phyloP scores from a whole-genome alignment of 805 yeast species.

The Candida broadrunensis region DNA sequence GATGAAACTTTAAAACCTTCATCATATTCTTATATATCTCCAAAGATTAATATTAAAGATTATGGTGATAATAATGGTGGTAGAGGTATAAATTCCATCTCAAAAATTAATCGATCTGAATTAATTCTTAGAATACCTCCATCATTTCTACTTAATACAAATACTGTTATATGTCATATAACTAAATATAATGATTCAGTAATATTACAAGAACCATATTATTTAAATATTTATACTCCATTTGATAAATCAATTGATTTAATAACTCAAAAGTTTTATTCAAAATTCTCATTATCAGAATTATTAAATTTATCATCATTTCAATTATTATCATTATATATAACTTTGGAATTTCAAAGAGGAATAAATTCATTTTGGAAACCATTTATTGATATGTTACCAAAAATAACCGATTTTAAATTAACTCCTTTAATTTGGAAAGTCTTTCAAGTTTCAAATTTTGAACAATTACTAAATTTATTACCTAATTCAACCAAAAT shows the following conservation, averaged over 20 bases:
- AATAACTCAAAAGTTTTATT: slow-evolving; percentile 27
- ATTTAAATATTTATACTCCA: slow-evolving; percentile 22
- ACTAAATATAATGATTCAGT: slow-evolving; percentile 41
- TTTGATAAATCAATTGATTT: slow-evolving; percentile 12
- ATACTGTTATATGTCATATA: slow-evolving; percentile 44
- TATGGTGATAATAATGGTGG: slow-evolving; percentile 40
- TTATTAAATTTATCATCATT: slow-evolving; percentile 50
- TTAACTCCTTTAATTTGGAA: slow-evolving; percentile 67
- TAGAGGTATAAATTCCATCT: slow-evolving; percentile 54
- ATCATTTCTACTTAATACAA: slow-evolving; percentile 54
- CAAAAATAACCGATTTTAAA: slow-evolving; percentile 50
- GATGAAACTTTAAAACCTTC: slow-evolving; percentile 19
- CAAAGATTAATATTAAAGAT: slow-evolving; percentile 40
- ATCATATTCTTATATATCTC: slow-evolving; percentile 29
- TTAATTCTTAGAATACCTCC: slow-evolving; percentile 56
- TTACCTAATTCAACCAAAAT: slow-evolving; percentile 44
- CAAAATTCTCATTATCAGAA: slow-evolving; percentile 23
- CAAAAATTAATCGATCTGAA: slow-evolving; percentile 37
- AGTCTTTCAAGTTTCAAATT: slow-evolving; percentile 20
- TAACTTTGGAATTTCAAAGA: slow-evolving; percentile 44
- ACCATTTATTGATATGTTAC: slow-evolving; percentile 67
- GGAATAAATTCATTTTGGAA: slow-evolving; percentile 53
- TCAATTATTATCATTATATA: slow-evolving; percentile 54
- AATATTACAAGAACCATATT: slow-evolving; percentile 19
- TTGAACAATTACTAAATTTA: slow-evolving; percentile 23